Conservation (phyloP, 1,139 yeast genomes). For the Saccharomyces hybrid region DNA sequence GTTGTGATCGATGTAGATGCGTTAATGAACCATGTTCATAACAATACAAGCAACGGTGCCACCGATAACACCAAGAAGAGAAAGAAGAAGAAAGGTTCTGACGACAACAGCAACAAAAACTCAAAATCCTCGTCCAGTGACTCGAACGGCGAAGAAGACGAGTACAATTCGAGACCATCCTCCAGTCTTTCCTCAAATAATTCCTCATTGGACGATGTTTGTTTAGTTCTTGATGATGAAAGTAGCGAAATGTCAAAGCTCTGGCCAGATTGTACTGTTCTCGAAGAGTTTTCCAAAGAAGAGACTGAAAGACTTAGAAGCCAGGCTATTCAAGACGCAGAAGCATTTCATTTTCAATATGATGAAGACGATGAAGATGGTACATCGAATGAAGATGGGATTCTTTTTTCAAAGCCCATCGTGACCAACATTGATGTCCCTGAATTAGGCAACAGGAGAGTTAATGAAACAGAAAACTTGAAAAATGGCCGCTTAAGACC, state of each 20-base stretch:
- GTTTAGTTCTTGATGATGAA: constrained; percentile 61
- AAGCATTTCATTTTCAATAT: constrained; percentile 35
- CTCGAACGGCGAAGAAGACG: constrained; percentile 17
- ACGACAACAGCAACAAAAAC: constrained; percentile 6
- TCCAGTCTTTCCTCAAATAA: constrained; percentile 51
- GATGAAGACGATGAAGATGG: constrained; percentile 28
- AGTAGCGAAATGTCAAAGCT: constrained; percentile 28
- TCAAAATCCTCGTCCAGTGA: constrained; percentile 5
- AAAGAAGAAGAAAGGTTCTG: constrained; percentile 9
- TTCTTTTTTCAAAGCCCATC: constrained; percentile 36
- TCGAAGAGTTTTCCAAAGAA: constrained; percentile 69
- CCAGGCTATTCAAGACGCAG: constrained; percentile 39
- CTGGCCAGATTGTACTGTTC: constrained; percentile 79
- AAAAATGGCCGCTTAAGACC: constrained; percentile 63
- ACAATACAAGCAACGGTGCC: constrained; percentile 9
- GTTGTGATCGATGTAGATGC: constrained; percentile 33
- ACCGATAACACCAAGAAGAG: constrained; percentile 5
- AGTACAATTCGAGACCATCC: constrained; percentile 29
- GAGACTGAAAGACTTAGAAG: constrained; percentile 48
- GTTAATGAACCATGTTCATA: constrained; percentile 25
- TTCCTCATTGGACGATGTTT: constrained; percentile 83
- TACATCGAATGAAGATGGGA: constrained; percentile 19
- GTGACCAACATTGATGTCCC: constrained; percentile 39
- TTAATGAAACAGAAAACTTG: constrained; percentile 59
- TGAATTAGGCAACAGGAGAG: constrained; percentile 38